Evolutionary conservation across 1,284 basidiomycete species (phyloP).

Genomic region (Polyporus tsugae): DNA sequence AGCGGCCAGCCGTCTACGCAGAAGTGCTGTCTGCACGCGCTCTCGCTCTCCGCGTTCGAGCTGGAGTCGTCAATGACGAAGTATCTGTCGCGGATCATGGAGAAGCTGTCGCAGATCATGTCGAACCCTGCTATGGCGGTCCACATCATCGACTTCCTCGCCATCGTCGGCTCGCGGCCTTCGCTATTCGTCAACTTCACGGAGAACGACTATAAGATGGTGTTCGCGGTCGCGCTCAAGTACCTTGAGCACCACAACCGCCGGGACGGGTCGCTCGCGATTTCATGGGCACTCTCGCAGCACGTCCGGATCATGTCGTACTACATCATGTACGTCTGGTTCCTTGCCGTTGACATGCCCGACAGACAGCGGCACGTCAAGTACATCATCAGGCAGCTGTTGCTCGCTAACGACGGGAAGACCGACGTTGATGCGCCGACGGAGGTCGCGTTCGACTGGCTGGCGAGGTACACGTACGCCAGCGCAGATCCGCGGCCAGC

Average conservation of each 20-base stretch:
- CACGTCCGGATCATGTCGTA: slow-evolving; percentile 96
- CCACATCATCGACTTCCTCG: slow-evolving; percentile 94
- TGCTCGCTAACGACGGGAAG: slow-evolving; percentile 87
- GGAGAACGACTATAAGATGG: slow-evolving; percentile 91
- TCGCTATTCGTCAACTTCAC: slow-evolving; percentile 92
- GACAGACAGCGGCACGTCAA: slow-evolving; percentile 87
- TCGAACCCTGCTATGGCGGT: slow-evolving; percentile 94
- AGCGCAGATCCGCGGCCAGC: slow-evolving; percentile 93
- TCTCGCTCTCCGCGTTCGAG: slow-evolving; percentile 92
- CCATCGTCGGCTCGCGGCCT: slow-evolving; percentile 85
- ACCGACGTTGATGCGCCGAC: slow-evolving; percentile 87
- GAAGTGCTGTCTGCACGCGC: slow-evolving; percentile 91
- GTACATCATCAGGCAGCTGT: slow-evolving; percentile 88
- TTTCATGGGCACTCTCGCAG: slow-evolving; percentile 92
- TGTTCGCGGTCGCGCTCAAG: slow-evolving; percentile 95
- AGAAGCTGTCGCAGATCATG: slow-evolving; percentile 94
- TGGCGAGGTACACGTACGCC: slow-evolving; percentile 94
- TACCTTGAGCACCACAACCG: slow-evolving; percentile 94
- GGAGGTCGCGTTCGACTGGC: slow-evolving; percentile 98
- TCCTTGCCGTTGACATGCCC: slow-evolving; percentile 87
- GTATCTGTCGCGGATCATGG: slow-evolving; percentile 83
- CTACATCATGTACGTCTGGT: slow-evolving; percentile 96
- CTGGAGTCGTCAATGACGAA: slow-evolving; percentile 87
- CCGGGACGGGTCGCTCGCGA: slow-evolving; percentile 63
- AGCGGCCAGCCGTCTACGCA: slow-evolving; percentile 84